Percentiles rank a stretch among this genome's conserved stretches.
These are phyloP conservation scores for Nigrospora oryzae DNA, from an alignment of 2,329 filamentous ascomycete genomes.

Conservation along the genomic window DNA sequence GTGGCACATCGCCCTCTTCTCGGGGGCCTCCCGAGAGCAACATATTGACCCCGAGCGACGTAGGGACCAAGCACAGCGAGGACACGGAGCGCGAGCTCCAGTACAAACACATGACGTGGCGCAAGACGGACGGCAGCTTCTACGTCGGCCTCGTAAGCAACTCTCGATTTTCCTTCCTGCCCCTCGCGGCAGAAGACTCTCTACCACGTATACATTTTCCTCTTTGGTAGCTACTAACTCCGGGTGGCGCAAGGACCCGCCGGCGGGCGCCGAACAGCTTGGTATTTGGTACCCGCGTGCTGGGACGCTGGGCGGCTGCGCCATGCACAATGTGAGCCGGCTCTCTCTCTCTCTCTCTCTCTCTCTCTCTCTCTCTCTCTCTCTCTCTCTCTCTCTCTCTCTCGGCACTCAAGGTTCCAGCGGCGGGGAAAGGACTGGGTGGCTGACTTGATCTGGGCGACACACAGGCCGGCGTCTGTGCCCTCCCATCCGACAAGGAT, in stretches of 20 bases:
- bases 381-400: too few species aligned
- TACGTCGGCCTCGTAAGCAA: constrained; percentile 16
- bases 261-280: constrained; percentile 18
- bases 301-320: constrained; percentile 24
- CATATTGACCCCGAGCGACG: too few species aligned
- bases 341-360: too few species aligned
- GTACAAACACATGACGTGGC: constrained; percentile 20
- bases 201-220: too few species aligned
- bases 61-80: constrained; percentile 40
- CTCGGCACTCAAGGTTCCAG: too few species aligned
- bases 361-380: too few species aligned
- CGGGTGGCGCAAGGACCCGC: constrained; percentile 10
- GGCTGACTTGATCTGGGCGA: not conserved
- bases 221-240: too few species aligned
- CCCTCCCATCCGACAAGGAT: constrained; percentile 19
- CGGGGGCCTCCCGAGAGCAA: too few species aligned
- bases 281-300: constrained; percentile 24
- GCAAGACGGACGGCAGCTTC: constrained; percentile 17
- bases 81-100: constrained; percentile 42
- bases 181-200: too few species aligned
- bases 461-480: constrained; percentile 12
- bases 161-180: too few species aligned
- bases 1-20: too few species aligned
- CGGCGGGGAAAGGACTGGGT: constrained; percentile 2
- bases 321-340: constrained; percentile 16